Evolutionary conservation across 208 protist genomes (phyloP), one percentile per base, ranked within the genome.

Genomic region (Trypanosoma scelopori): DNA sequence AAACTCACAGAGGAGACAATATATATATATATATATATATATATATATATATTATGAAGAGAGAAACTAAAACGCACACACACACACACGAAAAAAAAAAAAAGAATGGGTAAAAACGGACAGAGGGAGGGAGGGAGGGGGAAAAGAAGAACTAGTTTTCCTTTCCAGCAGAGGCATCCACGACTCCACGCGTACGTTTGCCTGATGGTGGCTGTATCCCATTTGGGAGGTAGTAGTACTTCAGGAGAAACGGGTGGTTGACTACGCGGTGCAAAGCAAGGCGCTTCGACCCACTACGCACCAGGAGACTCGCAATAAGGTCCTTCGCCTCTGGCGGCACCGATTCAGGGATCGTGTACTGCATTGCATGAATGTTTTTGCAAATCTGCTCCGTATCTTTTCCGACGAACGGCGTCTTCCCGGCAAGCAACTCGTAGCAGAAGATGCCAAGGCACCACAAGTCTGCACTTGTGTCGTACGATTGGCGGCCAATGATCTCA

Each of bases 361-460:
- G 80, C 80, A 95, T 90, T 0, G 85, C 66, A 63, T 91, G 73
- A 69, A 98, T 98, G 32, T 94, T 97, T 65, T 85, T 85, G 69
- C 89, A 96, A 11, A 94, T 97, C 25, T 94, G 85, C 23, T 91
- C 74, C 35, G 97, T 83, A 25, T 90, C 86, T 20, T 84, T 83
- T 39, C 90, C 79, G 4, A 94, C 84, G 64, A 99, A 99, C 2
- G 97, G 97, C 12, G 97, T 97, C 45, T 84, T 71, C 9, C 98
- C 98, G 23, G 96, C 82, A 12, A 99, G 84, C 37, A 99, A 92
- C 76, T 99, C 98, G 71, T 97, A 99, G 74, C 91, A 94, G 43
- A 99, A 92, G 35, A 99, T 97, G 55, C 98, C 98, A 0, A 99
- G 87, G 50, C 86, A 95, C 98, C 98, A 99, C 18, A 98, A 57